A percentile compares a stretch with the other conserved stretches of the same genome.
Conservation (phyloP, 106 monocot species). For the Phalaenopsis equestris region DNA sequence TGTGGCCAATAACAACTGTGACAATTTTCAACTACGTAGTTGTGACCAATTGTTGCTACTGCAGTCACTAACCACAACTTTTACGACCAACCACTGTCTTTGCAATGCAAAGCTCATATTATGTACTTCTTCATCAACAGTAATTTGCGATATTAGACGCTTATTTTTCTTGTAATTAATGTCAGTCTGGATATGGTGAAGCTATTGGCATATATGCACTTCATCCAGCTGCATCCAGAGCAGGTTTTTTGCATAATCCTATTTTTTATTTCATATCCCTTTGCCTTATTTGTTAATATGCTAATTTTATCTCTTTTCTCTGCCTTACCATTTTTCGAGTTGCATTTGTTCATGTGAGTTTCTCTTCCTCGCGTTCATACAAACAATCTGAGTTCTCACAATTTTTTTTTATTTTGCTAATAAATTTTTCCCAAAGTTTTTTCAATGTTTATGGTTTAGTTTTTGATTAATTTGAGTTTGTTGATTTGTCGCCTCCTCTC, state of each 20-base stretch:
- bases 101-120: too few species aligned
- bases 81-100: too few species aligned
- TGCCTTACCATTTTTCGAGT: neutral
- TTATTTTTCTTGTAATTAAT: neutral
- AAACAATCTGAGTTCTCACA: neutral
- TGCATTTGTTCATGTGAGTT: conserved; percentile 8
- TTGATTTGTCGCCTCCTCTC: too few species aligned
- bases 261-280: neutral
- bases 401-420: neutral
- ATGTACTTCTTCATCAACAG: neutral
- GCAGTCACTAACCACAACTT: too few species aligned
- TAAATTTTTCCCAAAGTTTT: neutral
- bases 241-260: neutral
- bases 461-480: too few species aligned
- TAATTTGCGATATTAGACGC: neutral
- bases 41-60: too few species aligned
- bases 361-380: neutral
- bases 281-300: neutral
- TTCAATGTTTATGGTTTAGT: neutral
- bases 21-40: too few species aligned
- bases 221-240: conserved; percentile 5
- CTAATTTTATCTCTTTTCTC: neutral
- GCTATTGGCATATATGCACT: conserved; percentile 8
- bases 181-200: conserved; percentile 14
- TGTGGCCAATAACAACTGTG: too few species aligned